Conservation (phyloP, 225 moss, liverwort and hornwort genomes). For the Pseudisothecium myosuroides region DNA sequence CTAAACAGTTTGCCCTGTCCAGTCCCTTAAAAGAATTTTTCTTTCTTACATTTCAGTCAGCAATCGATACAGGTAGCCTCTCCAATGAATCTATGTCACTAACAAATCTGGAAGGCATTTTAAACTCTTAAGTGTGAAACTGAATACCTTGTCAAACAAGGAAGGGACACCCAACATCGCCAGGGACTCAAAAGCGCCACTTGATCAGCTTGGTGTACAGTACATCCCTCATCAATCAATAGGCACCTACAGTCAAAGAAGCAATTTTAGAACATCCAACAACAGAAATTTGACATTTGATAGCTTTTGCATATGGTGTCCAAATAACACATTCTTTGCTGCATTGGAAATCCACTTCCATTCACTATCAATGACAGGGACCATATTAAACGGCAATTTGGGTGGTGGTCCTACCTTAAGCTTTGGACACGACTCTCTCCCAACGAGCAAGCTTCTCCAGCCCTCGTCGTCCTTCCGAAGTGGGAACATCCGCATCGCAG, state of each 20-base stretch:
- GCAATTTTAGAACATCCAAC: neutral
- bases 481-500: constrained; percentile 12
- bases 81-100: neutral
- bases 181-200: neutral
- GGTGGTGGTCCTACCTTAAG: neutral
- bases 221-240: neutral
- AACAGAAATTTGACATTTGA: neutral
- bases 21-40: neutral
- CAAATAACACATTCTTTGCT: neutral
- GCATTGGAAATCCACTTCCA: neutral
- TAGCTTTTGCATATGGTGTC: neutral
- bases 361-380: neutral
- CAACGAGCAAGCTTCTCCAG: constrained; percentile 33
- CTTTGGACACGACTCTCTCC: constrained; percentile 30
- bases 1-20: neutral
- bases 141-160: neutral
- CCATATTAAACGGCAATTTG: neutral
- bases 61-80: neutral
- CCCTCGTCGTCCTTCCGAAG: constrained; percentile 1
- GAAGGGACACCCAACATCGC: no score
- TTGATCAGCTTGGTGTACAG: neutral
- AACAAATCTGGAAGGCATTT: neutral
- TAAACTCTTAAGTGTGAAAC: neutral
- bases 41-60: neutral
- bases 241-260: neutral